Percentiles rank a stretch among this genome's conserved stretches.
phyloP scores from a whole-genome alignment of 345 rosid species.

The Acer saccharum region DNA sequence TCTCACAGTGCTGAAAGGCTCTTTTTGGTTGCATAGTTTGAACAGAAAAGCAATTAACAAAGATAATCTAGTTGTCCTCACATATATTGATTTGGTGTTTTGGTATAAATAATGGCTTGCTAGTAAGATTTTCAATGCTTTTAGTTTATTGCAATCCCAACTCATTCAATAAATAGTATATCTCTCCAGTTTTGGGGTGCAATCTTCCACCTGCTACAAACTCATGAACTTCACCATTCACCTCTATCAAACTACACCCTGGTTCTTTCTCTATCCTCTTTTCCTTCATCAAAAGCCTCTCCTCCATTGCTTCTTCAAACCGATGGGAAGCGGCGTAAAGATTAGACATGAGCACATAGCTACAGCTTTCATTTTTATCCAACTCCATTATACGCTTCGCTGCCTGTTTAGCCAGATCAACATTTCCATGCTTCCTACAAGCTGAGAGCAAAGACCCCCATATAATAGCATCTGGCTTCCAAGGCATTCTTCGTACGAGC shows the following conservation, averaged over 20 bases:
- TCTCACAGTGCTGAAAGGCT: not conserved
- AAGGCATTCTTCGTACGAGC: slow-evolving; percentile 53
- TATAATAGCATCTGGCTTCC: slow-evolving; percentile 55
- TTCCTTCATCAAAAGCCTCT: slow-evolving; percentile 60
- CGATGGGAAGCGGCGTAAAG: slow-evolving; percentile 51
- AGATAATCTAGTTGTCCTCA: not conserved
- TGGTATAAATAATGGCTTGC: not conserved
- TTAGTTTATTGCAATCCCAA: slow-evolving; percentile 16
- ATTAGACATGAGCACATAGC: slow-evolving; percentile 74
- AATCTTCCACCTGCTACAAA: slow-evolving; percentile 70
- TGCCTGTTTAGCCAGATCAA: slow-evolving; percentile 58
- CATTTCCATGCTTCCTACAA: slow-evolving; percentile 52
- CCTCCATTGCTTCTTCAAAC: slow-evolving; percentile 56
- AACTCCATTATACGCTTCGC: slow-evolving; percentile 46
- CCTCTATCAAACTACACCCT: slow-evolving; percentile 79
- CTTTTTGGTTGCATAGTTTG: not conserved
- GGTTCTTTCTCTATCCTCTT: slow-evolving; percentile 59
- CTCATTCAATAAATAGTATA: slow-evolving; percentile 47
- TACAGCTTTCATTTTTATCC: slow-evolving; percentile 58
- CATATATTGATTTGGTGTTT: not conserved
- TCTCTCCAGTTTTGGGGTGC: slow-evolving; percentile 56
- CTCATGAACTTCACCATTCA: slow-evolving; percentile 73
- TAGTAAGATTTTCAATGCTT: not conserved
- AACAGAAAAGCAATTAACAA: not conserved
- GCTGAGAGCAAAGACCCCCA: slow-evolving; percentile 73